Evolutionary conservation across 176 grass and related monocot genomes (phyloP).

Genomic region (Miscanthus lutarioriparius): DNA sequence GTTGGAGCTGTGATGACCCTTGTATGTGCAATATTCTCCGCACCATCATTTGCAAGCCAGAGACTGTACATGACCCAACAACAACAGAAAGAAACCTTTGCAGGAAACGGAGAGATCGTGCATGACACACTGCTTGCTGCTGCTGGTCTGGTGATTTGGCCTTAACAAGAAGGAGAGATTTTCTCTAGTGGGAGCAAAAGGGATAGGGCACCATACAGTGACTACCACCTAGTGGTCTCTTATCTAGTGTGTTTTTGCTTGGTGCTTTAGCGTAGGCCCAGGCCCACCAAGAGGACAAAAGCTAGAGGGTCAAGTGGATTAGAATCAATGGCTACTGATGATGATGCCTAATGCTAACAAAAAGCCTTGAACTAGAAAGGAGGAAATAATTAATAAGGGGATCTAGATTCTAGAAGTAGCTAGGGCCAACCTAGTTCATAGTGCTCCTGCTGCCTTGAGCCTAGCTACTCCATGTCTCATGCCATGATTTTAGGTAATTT

Average conservation of each 20-base stretch:
- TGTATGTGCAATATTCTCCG: background rate
- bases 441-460: constrained; percentile 4
- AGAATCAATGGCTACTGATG: constrained; percentile 38
- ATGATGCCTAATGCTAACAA: constrained; percentile 41
- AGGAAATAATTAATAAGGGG: constrained; percentile 33
- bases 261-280: constrained; percentile 47
- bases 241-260: constrained; percentile 46
- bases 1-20: constrained; percentile 17
- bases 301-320: constrained; percentile 47
- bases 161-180: background rate
- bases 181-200: constrained; percentile 45
- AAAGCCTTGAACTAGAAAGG: constrained; percentile 41
- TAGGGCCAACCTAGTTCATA: constrained; percentile 12
- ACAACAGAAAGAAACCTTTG: constrained; percentile 11
- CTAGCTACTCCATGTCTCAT: constrained; percentile 36
- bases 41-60: background rate
- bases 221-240: constrained; percentile 44
- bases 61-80: constrained; percentile 10
- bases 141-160: constrained; percentile 14
- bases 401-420: constrained; percentile 29
- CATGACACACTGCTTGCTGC: constrained; percentile 3
- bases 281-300: constrained; percentile 33
- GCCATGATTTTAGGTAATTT: constrained; percentile 17
- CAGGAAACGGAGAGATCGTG: constrained; percentile 5
- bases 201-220: constrained; percentile 38